phyloP scores from a whole-genome alignment of 148 eudicot genomes.

The Heliamphora exappendiculata region DNA sequence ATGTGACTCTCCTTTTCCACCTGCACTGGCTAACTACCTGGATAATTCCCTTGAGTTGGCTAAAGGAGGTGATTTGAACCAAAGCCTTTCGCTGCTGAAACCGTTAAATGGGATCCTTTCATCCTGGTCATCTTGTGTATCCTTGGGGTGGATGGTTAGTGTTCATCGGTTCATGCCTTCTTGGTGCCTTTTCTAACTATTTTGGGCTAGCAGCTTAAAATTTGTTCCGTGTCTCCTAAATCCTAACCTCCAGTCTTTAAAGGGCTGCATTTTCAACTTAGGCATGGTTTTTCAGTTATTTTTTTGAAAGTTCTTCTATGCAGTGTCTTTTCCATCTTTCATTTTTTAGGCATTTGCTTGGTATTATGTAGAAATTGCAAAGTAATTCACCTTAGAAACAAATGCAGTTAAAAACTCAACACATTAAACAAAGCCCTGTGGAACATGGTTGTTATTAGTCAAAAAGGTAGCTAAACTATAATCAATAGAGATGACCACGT shows the following conservation, averaged over 20 bases:
- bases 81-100: neutral
- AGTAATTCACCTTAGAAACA: neutral
- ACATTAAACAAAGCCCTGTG: neutral
- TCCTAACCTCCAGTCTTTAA: neutral
- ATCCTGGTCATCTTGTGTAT: neutral
- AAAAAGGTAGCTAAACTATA: neutral
- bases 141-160: neutral
- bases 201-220: slow-evolving; percentile 1
- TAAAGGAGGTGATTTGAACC: neutral
- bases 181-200: neutral
- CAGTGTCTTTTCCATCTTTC: neutral
- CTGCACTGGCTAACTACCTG: neutral
- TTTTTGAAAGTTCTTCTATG: no score
- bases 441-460: neutral
- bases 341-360: neutral
- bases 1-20: neutral
- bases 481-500: no score
- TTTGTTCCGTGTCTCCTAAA: neutral
- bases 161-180: no score
- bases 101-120: slow-evolving; percentile 1
- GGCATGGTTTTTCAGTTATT: neutral
- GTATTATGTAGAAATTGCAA: neutral
- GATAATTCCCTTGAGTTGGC: neutral
- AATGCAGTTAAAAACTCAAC: neutral
- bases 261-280: neutral